Conservation (phyloP, 2,329 filamentous ascomycete species). For the Phialemonium atrogriseum region DNA sequence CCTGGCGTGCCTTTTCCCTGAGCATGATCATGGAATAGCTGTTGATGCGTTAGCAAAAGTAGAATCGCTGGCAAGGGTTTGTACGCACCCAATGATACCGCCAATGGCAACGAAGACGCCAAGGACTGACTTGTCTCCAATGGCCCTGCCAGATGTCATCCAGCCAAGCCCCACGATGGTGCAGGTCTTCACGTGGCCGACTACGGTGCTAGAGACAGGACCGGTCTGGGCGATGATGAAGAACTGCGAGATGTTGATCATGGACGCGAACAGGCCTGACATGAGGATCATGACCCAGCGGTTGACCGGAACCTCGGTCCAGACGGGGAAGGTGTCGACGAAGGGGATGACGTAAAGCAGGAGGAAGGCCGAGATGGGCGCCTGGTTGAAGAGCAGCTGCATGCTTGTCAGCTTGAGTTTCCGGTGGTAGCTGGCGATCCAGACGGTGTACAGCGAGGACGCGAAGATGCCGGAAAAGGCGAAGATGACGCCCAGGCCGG, state of each 20-base stretch:
- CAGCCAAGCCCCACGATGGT: constrained; percentile 57
- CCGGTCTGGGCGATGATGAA: constrained; percentile 56
- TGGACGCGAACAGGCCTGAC: constrained; percentile 53
- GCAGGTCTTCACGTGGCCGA: constrained; percentile 59
- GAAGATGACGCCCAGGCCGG: constrained; percentile 52
- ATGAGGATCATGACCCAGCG: constrained; percentile 52
- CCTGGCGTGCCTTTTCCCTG: constrained; percentile 10
- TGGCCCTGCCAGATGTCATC: constrained; percentile 45
- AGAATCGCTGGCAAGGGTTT: constrained; percentile 22
- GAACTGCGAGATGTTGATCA: constrained; percentile 58
- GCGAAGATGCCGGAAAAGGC: constrained; percentile 56
- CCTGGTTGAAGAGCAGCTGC: constrained; percentile 62
- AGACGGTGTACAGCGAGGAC: constrained; percentile 60
- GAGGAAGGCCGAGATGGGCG: constrained; percentile 52
- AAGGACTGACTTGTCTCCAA: constrained; percentile 45
- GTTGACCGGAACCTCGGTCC: constrained; percentile 39
- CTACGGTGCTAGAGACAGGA: constrained; percentile 56
- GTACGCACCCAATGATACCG: constrained; percentile 47
- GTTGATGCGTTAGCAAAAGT: constrained; percentile 5
- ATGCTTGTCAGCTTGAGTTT: constrained; percentile 59
- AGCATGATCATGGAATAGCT: constrained; percentile 25
- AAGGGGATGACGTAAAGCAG: constrained; percentile 60
- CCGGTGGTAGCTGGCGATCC: constrained; percentile 58
- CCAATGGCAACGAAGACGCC: constrained; percentile 48
- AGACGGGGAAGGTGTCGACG: constrained; percentile 53